phyloP scores from a whole-genome alignment of 1,139 yeast genomes.

The Kluyveromyces sp. region DNA sequence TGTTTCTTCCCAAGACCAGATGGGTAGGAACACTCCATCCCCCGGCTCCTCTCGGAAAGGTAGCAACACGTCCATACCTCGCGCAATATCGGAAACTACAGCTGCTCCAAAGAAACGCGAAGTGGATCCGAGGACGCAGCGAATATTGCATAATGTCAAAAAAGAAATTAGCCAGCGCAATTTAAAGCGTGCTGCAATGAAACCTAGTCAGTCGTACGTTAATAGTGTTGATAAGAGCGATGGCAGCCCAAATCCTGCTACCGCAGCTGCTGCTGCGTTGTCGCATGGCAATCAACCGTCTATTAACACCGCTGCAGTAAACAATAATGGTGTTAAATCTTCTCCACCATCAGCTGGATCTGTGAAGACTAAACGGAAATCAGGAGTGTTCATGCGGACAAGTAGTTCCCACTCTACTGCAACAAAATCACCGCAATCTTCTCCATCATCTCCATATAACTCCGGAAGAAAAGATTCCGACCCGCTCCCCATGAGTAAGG shows the following conservation, averaged over 20 bases:
- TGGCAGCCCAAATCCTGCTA: conserved; percentile 2
- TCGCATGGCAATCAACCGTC: conserved; percentile 5
- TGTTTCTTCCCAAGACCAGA: conserved; percentile 7
- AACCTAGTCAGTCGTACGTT: conserved; percentile 4
- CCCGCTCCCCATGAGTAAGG: conserved; percentile 43
- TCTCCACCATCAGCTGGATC: conserved; percentile 8
- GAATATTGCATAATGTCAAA: conserved; percentile 27
- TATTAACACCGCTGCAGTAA: neutral
- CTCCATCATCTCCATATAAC: conserved; percentile 8
- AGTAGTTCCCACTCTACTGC: conserved; percentile 2
- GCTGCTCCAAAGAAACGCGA: conserved; percentile 1
- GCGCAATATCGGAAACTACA: neutral
- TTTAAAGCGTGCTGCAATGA: conserved; percentile 13
- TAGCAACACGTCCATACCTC: conserved; percentile 23
- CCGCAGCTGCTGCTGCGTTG: conserved; percentile 5
- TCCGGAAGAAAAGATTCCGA: neutral
- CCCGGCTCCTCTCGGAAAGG: conserved; percentile 33
- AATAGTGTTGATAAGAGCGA: neutral
- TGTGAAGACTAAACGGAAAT: conserved; percentile 4
- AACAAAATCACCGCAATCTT: conserved; percentile 11
- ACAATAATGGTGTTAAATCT: neutral
- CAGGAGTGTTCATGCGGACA: neutral
- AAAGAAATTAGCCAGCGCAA: conserved; percentile 22
- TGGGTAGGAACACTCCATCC: conserved; percentile 7
- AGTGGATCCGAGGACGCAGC: conserved; percentile 28